Conservation (phyloP, 164 flowering plant genomes). For the Euptelea pleiosperma region DNA sequence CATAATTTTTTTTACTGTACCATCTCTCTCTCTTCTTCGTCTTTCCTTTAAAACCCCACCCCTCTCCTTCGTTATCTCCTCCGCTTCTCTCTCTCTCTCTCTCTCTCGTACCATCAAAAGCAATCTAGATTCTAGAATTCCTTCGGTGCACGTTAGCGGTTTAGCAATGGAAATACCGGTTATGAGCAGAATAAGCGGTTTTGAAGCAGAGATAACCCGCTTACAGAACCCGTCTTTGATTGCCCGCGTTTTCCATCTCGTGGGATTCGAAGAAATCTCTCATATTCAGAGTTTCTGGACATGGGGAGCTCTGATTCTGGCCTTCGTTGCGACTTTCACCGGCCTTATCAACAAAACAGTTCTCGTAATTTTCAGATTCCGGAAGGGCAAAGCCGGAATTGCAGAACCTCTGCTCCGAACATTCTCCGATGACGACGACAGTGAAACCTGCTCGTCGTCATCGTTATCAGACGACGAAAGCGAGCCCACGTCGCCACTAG, state of each 20-base stretch:
- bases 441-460: constrained; percentile 25
- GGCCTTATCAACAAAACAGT: constrained; percentile 23
- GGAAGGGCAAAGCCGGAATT: not conserved
- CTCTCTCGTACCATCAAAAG: too few relatives aligned
- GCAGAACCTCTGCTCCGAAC: constrained; percentile 14
- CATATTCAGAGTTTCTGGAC: constrained; percentile 39
- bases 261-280: constrained; percentile 21
- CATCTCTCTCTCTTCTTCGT: not conserved
- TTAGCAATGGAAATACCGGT: constrained; percentile 53
- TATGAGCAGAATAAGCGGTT: constrained; percentile 41
- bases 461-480: constrained; percentile 28
- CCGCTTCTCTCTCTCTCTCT: not conserved
- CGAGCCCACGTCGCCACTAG: constrained; percentile 12
- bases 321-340: constrained; percentile 42
- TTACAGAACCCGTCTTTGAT: constrained; percentile 42
- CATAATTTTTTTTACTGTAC: not conserved
- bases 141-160: not conserved
- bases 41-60: not conserved
- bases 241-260: constrained; percentile 29
- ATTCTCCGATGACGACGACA: constrained; percentile 26
- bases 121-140: too few relatives aligned
- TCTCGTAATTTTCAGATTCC: constrained; percentile 28
- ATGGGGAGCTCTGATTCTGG: constrained; percentile 49
- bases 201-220: constrained; percentile 43
- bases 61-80: not conserved